Base-by-base conservation (phyloP, 2,329 filamentous ascomycete genomes). In the Westerdykella aurantiaca region DNA sequence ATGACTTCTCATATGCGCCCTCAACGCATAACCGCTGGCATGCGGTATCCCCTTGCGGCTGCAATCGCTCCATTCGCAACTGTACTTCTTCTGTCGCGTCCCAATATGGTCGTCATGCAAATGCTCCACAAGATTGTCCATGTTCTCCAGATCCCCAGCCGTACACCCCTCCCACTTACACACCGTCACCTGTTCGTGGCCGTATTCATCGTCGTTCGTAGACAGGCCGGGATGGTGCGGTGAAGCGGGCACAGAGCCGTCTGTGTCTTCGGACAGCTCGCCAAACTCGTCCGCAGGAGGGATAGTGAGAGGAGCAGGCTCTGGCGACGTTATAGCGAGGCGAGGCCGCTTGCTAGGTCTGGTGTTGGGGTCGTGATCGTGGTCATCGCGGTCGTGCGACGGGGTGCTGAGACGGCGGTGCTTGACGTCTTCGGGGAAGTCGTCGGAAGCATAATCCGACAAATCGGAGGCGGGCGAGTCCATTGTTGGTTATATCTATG, bases 1-100 rank as follows among this genome's bases (percentile, higher is more conserved):
- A 67, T 98, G 93, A 64, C 90, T 96, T 56, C 93, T 79, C 90
- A 98, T 95, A 63, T 98, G 93, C 9, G 93, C 93, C 66, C 95
- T 90, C 51, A 98, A 73, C 4, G 93, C 93, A 70, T 98, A 98
- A 2, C 88, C 93, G 60, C 89, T 95, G 1, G 91, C 91, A 69
- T 98, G 93, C 14, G 88, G 83, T 69, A 93, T 82, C 47, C 89
- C 88, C 72, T 95, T 97, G 49, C 90, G 75, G 42, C 77, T 78
- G 66, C 93, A 98, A 53, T 91, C 91, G 47, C 80, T 81, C 93
- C 93, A 98, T 70, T 97, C 91, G 70, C 93, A 98, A n/a, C 88
- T 89, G 66, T 97, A 97, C 68, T 93, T 95, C 71, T 95, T 95
- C 71, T 93, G 87, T 43, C 90, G 81, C 48, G 83, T 88, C 62